Evolutionary conservation across 2,329 filamentous ascomycete genomes (phyloP), one percentile per base, ranked within the genome.

Genomic region (Emericellopsis cladophorae): DNA sequence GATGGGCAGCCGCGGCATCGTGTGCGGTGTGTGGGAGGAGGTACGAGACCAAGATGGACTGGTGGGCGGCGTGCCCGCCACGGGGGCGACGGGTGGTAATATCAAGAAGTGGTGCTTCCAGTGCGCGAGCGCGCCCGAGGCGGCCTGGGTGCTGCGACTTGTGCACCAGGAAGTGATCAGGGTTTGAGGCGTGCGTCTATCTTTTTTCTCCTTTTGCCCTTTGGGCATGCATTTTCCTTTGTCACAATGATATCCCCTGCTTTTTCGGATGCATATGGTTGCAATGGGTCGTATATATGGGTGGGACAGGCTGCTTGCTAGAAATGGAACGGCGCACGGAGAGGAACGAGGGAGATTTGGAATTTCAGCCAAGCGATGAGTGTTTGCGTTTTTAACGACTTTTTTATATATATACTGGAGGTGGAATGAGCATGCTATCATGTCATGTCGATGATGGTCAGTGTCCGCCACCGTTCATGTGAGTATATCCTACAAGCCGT

Each of bases 11-110:
- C 83, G 84, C 29, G 89, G 89, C 37, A 90, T 95, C 51, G 85
- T 92, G 2, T 79, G 94, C 42, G 89, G 84, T 48, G 82, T 95
- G 31, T 92, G 87, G 78, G 84, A 92, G 57, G 79, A 86, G 48
- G 65, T 81, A 49, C 78, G 78, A 38, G 74, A 80, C 46, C 74
- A 74, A 46, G 68, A 75, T 21, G 74, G 75, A 21, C 66, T 70
- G 33, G 64, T 69, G 10, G 73, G 72, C 22, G 58, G 65, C 15
- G 73, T 62, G 34, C 71, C 72, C 3, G 64, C 66, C 39, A 69
- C 62, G 18, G 73, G 73, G 7, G 65, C 64, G 21, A 64, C 71
- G 6, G 64, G 65, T 8, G 74, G 74, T 18, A 70, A 65, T 45
- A 71, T 79, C 42, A 74, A 68, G 51, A 78, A 77, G 58, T 79